Conservation (phyloP, 2,329 filamentous ascomycete genomes). For the Stagonosporopsis tanaceti region DNA sequence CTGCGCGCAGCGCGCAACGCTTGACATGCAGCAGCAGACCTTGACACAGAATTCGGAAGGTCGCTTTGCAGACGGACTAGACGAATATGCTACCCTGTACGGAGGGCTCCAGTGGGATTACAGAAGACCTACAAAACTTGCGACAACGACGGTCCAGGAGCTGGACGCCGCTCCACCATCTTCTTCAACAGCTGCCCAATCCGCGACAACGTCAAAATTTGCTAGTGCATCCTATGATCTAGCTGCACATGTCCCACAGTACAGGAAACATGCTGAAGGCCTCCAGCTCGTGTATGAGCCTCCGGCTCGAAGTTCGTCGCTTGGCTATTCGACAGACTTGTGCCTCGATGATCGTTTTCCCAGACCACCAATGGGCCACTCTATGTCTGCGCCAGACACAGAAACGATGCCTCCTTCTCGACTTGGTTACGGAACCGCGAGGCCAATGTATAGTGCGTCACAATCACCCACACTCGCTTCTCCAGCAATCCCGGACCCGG, state of each 20-base stretch:
- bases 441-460: not conserved
- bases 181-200: not conserved
- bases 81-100: constrained; percentile 13
- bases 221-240: constrained; percentile 19
- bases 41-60: not conserved
- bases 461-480: constrained; percentile 1
- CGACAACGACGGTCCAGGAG: constrained; percentile 11
- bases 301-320: constrained; percentile 5
- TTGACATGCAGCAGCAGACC: constrained; percentile 9
- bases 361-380: not conserved
- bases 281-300: constrained; percentile 14
- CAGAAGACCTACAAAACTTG: constrained; percentile 3
- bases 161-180: constrained; percentile 3
- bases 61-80: constrained; percentile 10
- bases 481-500: not conserved
- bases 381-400: constrained; percentile 5
- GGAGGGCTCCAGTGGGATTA: constrained; percentile 11
- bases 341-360: constrained; percentile 5
- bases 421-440: not conserved
- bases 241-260: constrained; percentile 16
- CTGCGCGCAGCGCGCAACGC: constrained; percentile 1
- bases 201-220: constrained; percentile 4
- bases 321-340: constrained; percentile 3
- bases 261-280: constrained; percentile 18
- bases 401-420: not conserved